Conservation (phyloP, 1,139 yeast genomes). For the Kodamaea plutei region DNA sequence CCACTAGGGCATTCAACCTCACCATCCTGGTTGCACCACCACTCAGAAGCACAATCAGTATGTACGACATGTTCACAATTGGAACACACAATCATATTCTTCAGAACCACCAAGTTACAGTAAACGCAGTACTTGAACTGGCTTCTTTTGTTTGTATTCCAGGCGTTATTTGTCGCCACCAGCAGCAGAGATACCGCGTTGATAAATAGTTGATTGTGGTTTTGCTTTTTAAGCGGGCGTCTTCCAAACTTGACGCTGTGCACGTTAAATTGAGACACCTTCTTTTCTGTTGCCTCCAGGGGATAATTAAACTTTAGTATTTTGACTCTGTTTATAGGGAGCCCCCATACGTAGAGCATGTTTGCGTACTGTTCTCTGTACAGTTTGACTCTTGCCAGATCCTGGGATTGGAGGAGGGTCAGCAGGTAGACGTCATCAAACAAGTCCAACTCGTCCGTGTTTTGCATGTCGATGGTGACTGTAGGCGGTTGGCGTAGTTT, state of each 20-base stretch:
- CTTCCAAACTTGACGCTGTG: constrained; percentile 46
- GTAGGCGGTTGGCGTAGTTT: constrained; percentile 29
- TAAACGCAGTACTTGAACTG: constrained; percentile 49
- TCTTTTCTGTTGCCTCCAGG: constrained; percentile 5
- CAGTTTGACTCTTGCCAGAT: constrained; percentile 38
- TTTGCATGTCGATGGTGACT: constrained; percentile 50
- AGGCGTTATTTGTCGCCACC: constrained; percentile 22
- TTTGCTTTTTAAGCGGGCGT: constrained; percentile 22
- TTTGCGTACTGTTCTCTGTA: constrained; percentile 77
- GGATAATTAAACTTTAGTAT: constrained; percentile 69
- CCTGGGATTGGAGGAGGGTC: constrained; percentile 46
- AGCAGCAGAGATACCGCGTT: constrained; percentile 26
- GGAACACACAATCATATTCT: constrained; percentile 64
- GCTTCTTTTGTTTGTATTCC: constrained; percentile 29
- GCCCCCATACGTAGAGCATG: constrained; percentile 79
- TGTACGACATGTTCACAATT: constrained; percentile 79
- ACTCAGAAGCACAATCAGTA: constrained; percentile 68
- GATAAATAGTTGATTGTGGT: constrained; percentile 18
- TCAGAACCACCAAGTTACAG: constrained; percentile 59
- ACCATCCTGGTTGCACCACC: constrained; percentile 59
- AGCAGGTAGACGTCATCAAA: constrained; percentile 44
- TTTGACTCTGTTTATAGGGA: constrained; percentile 72
- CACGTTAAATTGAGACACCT: constrained; percentile 22
- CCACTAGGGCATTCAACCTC: constrained; percentile 75
- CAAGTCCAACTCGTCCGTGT: constrained; percentile 53